Evolutionary conservation across 2,329 filamentous ascomycete species (phyloP).

Genomic region (Xylaria sp.): DNA sequence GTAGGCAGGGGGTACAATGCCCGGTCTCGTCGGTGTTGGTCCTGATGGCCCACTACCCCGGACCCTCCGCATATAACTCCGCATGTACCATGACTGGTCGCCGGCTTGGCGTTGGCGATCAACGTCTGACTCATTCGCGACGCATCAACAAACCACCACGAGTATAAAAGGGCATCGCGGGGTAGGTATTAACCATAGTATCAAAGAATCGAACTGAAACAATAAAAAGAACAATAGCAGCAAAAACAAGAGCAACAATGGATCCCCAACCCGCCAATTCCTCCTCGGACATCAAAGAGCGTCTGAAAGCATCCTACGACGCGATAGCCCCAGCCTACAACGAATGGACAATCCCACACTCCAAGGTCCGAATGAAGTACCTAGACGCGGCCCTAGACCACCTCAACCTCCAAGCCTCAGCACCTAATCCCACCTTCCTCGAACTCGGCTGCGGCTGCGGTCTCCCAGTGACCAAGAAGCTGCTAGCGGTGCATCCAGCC

Average conservation of each 20-base stretch:
- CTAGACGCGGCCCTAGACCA: slow-evolving; percentile 50
- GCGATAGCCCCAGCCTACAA: slow-evolving; percentile 55
- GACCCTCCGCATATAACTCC: not conserved
- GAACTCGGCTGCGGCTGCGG: slow-evolving; percentile 59
- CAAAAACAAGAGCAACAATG: slow-evolving; percentile 7
- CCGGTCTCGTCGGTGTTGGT: not conserved
- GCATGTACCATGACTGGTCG: not conserved
- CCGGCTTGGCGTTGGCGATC: not conserved
- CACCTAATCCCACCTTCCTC: slow-evolving; percentile 45
- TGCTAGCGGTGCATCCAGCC: slow-evolving; percentile 46
- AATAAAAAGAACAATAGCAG: too few species aligned
- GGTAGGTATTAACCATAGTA: not conserved
- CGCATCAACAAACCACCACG: not conserved
- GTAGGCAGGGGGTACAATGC: not conserved
- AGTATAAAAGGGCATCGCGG: not conserved
- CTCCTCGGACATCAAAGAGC: slow-evolving; percentile 52
- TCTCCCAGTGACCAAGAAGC: slow-evolving; percentile 51
- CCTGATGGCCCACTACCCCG: not conserved
- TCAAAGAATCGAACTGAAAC: not conserved
- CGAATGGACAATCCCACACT: slow-evolving; percentile 53
- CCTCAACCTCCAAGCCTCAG: slow-evolving; percentile 33
- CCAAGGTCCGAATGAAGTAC: slow-evolving; percentile 50
- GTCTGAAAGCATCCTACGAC: slow-evolving; percentile 55
- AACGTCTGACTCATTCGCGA: not conserved
- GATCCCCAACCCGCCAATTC: not conserved